These are phyloP conservation scores for Salix exigua DNA, from an alignment of 345 rosid genomes.

Conservation along the genomic window DNA sequence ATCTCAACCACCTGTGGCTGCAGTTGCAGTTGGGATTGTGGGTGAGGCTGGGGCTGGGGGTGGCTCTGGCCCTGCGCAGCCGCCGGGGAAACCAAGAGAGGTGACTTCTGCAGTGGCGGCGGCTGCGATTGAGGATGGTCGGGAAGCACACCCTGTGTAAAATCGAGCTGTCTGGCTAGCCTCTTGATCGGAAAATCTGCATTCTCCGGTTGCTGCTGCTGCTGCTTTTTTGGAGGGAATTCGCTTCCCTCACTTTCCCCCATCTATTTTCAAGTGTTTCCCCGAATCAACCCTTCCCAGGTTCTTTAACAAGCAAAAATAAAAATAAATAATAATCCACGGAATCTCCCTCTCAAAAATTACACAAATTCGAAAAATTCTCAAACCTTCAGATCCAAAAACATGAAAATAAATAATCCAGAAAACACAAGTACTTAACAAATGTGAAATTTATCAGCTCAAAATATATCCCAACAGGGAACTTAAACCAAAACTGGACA, in stretches of 20 bases:
- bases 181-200: slow-evolving; percentile 54
- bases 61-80: slow-evolving; percentile 14
- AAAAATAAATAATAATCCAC: neutral
- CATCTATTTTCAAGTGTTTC: slow-evolving; percentile 44
- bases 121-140: slow-evolving; percentile 48
- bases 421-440: slow-evolving; percentile 22
- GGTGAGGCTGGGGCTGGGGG: neutral
- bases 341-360: slow-evolving; percentile 16
- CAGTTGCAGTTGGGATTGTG: slow-evolving; percentile 6
- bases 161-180: slow-evolving; percentile 93
- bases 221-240: slow-evolving; percentile 61
- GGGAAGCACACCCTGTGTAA: slow-evolving; percentile 53
- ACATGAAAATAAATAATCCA: slow-evolving; percentile 7
- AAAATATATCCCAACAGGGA: slow-evolving; percentile 19
- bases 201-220: slow-evolving; percentile 32
- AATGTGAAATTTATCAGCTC: slow-evolving; percentile 37
- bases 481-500: neutral
- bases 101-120: slow-evolving; percentile 18
- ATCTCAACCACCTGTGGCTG: slow-evolving; percentile 11
- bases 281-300: neutral
- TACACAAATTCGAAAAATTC: slow-evolving; percentile 22
- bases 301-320: slow-evolving; percentile 5
- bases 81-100: slow-evolving; percentile 2
- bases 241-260: slow-evolving; percentile 65
- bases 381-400: slow-evolving; percentile 45